Evolutionary conservation across 108 stramenopile genomes (phyloP), one percentile per base, ranked within the genome.

Genomic region (Nitzschia sp.): DNA sequence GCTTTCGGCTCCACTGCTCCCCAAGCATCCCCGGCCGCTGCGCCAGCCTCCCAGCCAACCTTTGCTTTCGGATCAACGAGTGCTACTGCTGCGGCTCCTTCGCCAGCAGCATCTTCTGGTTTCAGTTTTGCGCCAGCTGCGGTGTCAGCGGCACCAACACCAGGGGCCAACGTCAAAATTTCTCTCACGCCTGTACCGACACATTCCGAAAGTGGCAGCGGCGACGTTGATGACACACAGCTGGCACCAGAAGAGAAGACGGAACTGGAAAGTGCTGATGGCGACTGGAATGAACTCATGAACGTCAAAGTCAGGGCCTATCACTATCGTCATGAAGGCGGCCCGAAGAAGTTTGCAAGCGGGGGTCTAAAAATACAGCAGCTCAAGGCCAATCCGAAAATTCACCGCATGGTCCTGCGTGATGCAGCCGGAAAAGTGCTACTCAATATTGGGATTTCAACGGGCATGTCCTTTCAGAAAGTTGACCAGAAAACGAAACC

Each of bases 371-470:
- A 36, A 34, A 22, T 66, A 23, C 66, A 66, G 55, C 21, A 34
- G n/a, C 19, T 21, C 34, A 66, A 66, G 35, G 26, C 1, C 13
- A 52, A 32, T 16, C 13, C 33, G 16, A 54, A 54, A 26, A 60
- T 19, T 9, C 46, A 23, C 3, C 52, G 66, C 11, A 66, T 66
- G 66, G 53, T 66, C 21, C 33, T 66, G 52, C 66, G 66, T 2
- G 66, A 66, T 54, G 2, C 22, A 0, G 32, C 66, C 31, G 66
- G 66, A 3, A 66, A 66, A 32, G 66, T 66, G 1, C 22, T 35
- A 2, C 33, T 66, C 34, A 66, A 66, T 36, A 36, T 66, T 3
- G 66, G 53, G 4, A 38, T 66, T 25, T 66, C 53, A 26, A 8
- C 4, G 9, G 66, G 35, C 13, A 66, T 66, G 66, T 16, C 16